These are phyloP conservation scores for Talaromyces trachyspermus DNA, from an alignment of 495 filamentous ascomycete species.

Conservation along the genomic window DNA sequence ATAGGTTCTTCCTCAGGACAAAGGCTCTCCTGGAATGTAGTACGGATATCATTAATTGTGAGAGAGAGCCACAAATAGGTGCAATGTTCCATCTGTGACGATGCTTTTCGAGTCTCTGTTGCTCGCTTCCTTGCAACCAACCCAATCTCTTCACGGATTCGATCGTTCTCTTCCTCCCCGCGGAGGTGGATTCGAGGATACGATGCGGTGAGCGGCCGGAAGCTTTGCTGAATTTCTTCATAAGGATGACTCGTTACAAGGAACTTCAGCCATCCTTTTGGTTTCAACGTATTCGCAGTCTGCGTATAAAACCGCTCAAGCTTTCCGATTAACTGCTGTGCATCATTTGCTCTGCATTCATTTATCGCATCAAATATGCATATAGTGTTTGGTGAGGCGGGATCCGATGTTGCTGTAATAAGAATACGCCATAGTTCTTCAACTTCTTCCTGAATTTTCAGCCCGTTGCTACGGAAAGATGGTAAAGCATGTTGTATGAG, in stretches of 20 bases:
- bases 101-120: slow-evolving; percentile 7
- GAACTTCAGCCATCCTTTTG: slow-evolving; percentile 14
- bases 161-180: slow-evolving; percentile 23
- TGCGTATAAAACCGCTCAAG: slow-evolving; percentile 17
- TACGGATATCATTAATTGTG: slow-evolving; percentile 6
- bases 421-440: slow-evolving; percentile 23
- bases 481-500: slow-evolving; percentile 17
- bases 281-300: background rate
- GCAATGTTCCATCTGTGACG: slow-evolving; percentile 13
- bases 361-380: slow-evolving; percentile 37
- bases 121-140: slow-evolving; percentile 18
- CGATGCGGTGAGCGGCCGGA: slow-evolving; percentile 4
- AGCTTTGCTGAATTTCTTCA: slow-evolving; percentile 12
- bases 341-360: slow-evolving; percentile 22
- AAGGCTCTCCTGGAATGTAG: slow-evolving; percentile 10
- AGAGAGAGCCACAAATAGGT: slow-evolving; percentile 20
- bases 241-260: slow-evolving; percentile 27
- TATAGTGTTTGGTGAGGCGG: slow-evolving; percentile 16
- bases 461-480: slow-evolving; percentile 10
- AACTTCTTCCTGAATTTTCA: slow-evolving; percentile 10
- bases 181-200: slow-evolving; percentile 9
- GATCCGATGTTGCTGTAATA: slow-evolving; percentile 10
- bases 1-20: slow-evolving; percentile 10
- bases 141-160: slow-evolving; percentile 21
- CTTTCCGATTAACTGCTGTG: slow-evolving; percentile 12